phyloP scores from a whole-genome alignment of 2,329 filamentous ascomycete species.

The Penicillium aurantiogriseum region DNA sequence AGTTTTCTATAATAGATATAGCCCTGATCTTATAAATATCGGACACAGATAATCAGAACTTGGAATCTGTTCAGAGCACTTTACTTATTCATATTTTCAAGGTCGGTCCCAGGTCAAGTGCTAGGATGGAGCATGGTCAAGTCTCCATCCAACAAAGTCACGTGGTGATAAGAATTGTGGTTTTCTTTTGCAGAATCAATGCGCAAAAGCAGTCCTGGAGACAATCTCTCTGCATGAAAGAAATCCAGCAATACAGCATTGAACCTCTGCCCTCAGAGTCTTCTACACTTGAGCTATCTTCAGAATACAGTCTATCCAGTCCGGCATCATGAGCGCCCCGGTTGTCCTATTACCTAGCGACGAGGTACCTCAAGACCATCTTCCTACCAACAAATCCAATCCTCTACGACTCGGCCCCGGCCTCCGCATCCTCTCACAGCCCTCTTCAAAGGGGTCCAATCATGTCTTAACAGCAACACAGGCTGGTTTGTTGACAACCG shows the following conservation, averaged over 20 bases:
- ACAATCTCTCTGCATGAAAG: neutral
- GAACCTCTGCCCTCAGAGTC: neutral
- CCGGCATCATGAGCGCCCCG: conserved; percentile 54
- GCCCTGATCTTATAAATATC: neutral
- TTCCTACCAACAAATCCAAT: conserved; percentile 65
- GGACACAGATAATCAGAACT: neutral
- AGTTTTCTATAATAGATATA: neutral
- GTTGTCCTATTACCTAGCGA: conserved; percentile 83
- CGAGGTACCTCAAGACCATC: conserved; percentile 60
- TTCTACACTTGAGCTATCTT: neutral
- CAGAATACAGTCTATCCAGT: conserved; percentile 4
- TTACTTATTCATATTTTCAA: neutral
- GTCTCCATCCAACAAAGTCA: conserved; percentile 13
- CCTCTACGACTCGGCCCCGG: conserved; percentile 81
- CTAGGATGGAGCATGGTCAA: neutral
- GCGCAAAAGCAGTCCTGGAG: neutral
- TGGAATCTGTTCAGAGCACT: no score
- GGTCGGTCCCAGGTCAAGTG: neutral
- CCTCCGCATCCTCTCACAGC: conserved; percentile 75
- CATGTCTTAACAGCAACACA: conserved; percentile 35
- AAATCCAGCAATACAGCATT: neutral
- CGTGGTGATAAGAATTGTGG: conserved; percentile 31
- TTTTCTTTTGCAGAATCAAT: conserved; percentile 13
- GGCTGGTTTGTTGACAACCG: conserved; percentile 38
- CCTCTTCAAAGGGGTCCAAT: conserved; percentile 60